Conservation (phyloP, 139 green algal species). For the Eudorina sp. region DNA sequence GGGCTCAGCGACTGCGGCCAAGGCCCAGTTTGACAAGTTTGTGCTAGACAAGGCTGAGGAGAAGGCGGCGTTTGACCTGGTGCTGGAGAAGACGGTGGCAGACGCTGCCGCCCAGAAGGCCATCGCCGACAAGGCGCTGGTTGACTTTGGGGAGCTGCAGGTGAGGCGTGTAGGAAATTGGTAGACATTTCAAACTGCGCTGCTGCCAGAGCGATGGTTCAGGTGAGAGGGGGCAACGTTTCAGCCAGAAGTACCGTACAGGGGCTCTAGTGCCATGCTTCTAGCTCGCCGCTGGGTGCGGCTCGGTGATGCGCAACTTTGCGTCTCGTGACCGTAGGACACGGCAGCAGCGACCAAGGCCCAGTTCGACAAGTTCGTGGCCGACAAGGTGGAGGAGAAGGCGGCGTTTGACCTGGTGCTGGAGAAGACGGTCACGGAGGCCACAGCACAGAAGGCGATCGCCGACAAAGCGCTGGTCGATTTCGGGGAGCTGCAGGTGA, state of each 20-base stretch:
- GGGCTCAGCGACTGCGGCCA: background rate
- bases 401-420: slow-evolving; percentile 33
- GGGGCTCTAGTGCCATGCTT: too few species aligned
- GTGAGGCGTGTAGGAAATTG: background rate
- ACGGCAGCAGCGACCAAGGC: background rate
- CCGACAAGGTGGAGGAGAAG: slow-evolving; percentile 47
- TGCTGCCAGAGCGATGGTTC: too few species aligned
- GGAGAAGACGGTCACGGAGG: background rate
- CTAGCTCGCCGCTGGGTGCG: too few species aligned
- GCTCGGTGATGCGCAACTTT: too few species aligned
- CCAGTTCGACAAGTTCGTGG: slow-evolving; percentile 34
- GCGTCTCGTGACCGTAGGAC: too few species aligned
- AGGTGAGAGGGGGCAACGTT: too few species aligned
- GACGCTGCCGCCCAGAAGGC: slow-evolving; percentile 4
- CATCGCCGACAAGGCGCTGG: slow-evolving; percentile 9
- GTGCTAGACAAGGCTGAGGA: slow-evolving; percentile 31
- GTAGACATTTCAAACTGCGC: too few species aligned
- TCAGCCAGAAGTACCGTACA: too few species aligned
- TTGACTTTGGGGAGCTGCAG: slow-evolving; percentile 20
- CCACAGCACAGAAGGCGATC: slow-evolving; percentile 1
- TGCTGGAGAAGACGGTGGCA: background rate
- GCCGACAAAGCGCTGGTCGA: slow-evolving; percentile 31
- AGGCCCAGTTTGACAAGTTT: slow-evolving; percentile 31
- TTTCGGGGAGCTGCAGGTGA: background rate
- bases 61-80: slow-evolving; percentile 23